Base-by-base conservation (phyloP, 2,329 filamentous ascomycete genomes). In the Trichoderma asperellum region DNA sequence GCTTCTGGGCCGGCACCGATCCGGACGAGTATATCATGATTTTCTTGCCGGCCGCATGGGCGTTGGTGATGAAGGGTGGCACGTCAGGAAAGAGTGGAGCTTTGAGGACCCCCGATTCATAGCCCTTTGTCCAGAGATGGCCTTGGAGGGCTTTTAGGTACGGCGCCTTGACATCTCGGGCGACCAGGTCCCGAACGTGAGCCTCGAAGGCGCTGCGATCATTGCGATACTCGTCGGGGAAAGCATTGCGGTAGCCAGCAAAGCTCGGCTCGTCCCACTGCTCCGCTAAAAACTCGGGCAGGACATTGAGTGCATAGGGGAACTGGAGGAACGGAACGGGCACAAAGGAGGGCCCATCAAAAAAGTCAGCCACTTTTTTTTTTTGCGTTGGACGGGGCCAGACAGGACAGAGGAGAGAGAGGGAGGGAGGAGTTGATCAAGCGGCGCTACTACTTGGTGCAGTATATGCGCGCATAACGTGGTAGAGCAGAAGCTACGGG, bases 1-100 rank as follows among this genome's bases (percentile, higher is more conserved):
- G 83, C 80, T 93, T 92, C 83, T 96, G 92, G 16, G 92, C 92
- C 24, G 90, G 85, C 6, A 95, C 90, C 27, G 91, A 94, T 37
- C 92, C 92, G 14, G 91, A 94, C 4, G 91, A 94, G 81, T 94
- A 96, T 76, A 96, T 94, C 74, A 91, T 87, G 72, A 94, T 84
- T 70, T 83, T 83, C 71, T 87, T 82, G 32, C 85, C 86, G 35
- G 82, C 78, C 18, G 79, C 77, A 67, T 85, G 83, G 88, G 91
- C 94, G 55, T 81, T 74, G 65, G 82, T 79, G 71, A 94, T 82
- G 72, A 86, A 85, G 10, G 87, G 85, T n/a, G 87, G 82, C 21
- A 95, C 92, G 75, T 96, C 92, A 5, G 86, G 81, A 77, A 93
- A 96, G 70, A 96, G 83, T 11, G 91, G 90, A 32, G 92, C 92